Base-by-base conservation (phyloP, 768 basidiomycete species). In the Terana coerulea region DNA sequence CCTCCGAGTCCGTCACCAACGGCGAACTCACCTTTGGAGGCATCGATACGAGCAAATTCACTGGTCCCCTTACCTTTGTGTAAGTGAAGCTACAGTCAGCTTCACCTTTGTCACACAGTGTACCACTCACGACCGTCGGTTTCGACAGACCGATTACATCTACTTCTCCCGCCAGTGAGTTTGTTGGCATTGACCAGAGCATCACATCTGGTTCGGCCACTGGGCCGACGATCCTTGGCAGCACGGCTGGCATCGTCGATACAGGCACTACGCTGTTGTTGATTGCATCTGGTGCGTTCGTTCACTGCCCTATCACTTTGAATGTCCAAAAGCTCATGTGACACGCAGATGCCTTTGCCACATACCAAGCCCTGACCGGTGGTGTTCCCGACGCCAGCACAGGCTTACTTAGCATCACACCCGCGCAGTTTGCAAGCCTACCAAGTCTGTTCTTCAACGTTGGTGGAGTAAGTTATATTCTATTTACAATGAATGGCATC, bases 391-490 rank as follows among this genome's bases (percentile, higher is more conserved):
- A 71, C 24, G 26, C 45, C 3, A 33, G 36, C 12, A 67, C 64
- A 0, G 69, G 70, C 12, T 56, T 72, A 0, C 61, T 71, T 12
- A 52, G 10, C 5, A 58, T 71, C 30, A 61, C 63, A 3, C 35
- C 59, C 1, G 41, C 48, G 5, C 63, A 71, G 30, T 70, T 58
- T 52, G 49, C 34, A n/a, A 59, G 36, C 12, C 55, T 70, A 21
- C 2, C 63, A 51, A 59, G 45, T 2, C 30, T 71, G 42, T 49
- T 53, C 31, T 69, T 71, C 57, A 56, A 57, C 12, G 53, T 68
- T 25, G 64, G 62, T 22, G 55, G 46, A 22, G 33, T 26, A 29
- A 21, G 45, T 33, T 5, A 3, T 8, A 7, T 12, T 9, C 19
- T 10, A 21, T 47, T 21, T 2, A n/a, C n/a, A n/a, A n/a, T n/a